Base-by-base conservation (phyloP, 2,329 filamentous ascomycete genomes). In the Xylariales sp. region DNA sequence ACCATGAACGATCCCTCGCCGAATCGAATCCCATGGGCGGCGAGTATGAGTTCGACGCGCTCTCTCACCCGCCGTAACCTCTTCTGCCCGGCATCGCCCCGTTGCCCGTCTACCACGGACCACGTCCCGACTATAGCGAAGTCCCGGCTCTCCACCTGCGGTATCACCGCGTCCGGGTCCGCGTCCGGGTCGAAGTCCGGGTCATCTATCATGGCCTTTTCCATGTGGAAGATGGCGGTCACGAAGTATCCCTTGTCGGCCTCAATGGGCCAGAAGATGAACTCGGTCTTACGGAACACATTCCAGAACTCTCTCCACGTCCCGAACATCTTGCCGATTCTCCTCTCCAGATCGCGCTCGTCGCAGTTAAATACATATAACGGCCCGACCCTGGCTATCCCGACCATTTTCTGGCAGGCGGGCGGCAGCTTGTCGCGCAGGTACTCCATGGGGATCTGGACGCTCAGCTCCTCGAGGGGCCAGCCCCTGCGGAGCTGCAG, bases 251-350 rank as follows among this genome's bases (percentile, higher is more conserved):
- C 62, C 28, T 32, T 18, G 43, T 61, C 59, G 10, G 59, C 49
- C 8, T 72, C 41, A 9, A 70, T 69, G 23, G 65, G 68, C 70
- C 68, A 72, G 43, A 70, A 50, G 5, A 69, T 45, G 32, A 66
- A 72, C 23, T 70, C 61, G 5, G 60, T 49, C 1, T 2, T n/a
- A 10, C 41, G 64, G 23, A 67, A 53, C 5, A 39, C 41, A 39
- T 50, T 23, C 60, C 61, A 69, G 49, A 68, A 70, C 1, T 28
- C 34, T 3, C n/a, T n/a, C 46, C 53, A 56, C 18, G 23, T 43
- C 1, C 14, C 1, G 34, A 65, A 65, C 16, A 34, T n/a, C 30
- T 65, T 52, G 5, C 14, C 10, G 18, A 59, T 56, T 16, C 57
- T 48, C 23, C 34, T 34, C 3, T 6, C 6, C 3, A 67, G 43